A percentile compares a stretch with the other conserved stretches of the same genome.
Conservation (phyloP, 2,329 filamentous ascomycete species). For the Fusarium stilboides region DNA sequence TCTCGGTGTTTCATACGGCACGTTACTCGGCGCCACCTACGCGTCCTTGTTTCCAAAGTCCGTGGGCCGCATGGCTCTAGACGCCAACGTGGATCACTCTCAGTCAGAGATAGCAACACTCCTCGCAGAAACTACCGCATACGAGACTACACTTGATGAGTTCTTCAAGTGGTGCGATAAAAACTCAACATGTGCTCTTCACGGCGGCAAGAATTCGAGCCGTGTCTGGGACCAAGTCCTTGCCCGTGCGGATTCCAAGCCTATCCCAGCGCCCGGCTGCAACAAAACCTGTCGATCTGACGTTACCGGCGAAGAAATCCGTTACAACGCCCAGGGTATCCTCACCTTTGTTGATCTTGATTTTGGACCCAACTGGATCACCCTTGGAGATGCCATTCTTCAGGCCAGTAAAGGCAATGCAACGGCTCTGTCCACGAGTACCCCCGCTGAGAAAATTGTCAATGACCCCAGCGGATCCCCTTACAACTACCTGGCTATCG, state of each 20-base stretch:
- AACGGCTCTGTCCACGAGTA: constrained; percentile 30
- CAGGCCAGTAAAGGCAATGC: constrained; percentile 43
- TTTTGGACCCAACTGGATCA: constrained; percentile 31
- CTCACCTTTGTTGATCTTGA: constrained; percentile 33
- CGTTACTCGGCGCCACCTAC: constrained; percentile 54
- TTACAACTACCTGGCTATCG: constrained; percentile 41
- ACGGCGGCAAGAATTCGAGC: constrained; percentile 40
- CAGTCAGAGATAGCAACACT: constrained; percentile 36
- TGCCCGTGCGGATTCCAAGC: constrained; percentile 22
- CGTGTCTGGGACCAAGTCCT: constrained; percentile 36
- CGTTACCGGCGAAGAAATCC: constrained; percentile 46
- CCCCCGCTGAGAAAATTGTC: constrained; percentile 4
- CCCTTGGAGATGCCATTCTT: constrained; percentile 27
- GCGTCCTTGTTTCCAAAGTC: constrained; percentile 51
- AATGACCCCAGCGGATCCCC: constrained; percentile 21
- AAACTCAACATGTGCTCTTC: constrained; percentile 36
- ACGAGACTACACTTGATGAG: constrained; percentile 38
- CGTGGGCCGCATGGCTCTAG: constrained; percentile 49
- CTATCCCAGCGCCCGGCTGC: constrained; percentile 33
- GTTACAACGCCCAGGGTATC: constrained; percentile 29
- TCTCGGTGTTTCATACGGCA: constrained; percentile 58
- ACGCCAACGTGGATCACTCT: constrained; percentile 48
- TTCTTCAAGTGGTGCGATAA: constrained; percentile 47
- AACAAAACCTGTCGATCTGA: constrained; percentile 36
- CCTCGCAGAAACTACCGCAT: constrained; percentile 30